Conservation (phyloP, 768 basidiomycete genomes). For the Hemileccinum rubropunctum region DNA sequence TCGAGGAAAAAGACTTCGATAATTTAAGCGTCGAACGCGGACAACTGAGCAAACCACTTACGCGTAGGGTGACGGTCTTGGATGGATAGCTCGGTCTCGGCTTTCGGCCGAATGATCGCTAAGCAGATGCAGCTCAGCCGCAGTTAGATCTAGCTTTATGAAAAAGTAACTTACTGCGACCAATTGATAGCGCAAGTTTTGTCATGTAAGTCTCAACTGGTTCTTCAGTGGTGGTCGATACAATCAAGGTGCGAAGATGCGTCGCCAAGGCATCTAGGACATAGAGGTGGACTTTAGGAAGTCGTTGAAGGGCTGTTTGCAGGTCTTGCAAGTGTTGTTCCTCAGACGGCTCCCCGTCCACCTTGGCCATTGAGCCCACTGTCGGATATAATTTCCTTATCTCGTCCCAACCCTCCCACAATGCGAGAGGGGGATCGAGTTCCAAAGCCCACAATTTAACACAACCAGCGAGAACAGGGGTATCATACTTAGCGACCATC, state of each 20-base stretch:
- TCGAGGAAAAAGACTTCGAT: constrained; percentile 77
- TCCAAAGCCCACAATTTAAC: constrained; percentile 93
- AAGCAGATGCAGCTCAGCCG: constrained; percentile 1
- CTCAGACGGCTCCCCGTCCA: constrained; percentile 51
- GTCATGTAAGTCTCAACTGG: constrained; percentile 75
- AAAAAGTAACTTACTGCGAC: constrained; percentile 64
- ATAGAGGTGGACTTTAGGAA: constrained; percentile 77
- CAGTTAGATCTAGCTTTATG: not conserved
- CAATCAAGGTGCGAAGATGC: constrained; percentile 73
- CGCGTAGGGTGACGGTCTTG: constrained; percentile 87
- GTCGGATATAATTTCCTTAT: constrained; percentile 82
- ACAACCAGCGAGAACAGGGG: constrained; percentile 80
- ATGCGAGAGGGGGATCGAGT: constrained; percentile 78
- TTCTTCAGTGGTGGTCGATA: constrained; percentile 67
- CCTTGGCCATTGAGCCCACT: constrained; percentile 54
- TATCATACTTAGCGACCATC: constrained; percentile 72
- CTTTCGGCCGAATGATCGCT: constrained; percentile 82
- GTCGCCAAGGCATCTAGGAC: constrained; percentile 76
- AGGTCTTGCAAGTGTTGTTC: constrained; percentile 65
- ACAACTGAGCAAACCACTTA: constrained; percentile 33
- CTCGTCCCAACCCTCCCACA: constrained; percentile 93
- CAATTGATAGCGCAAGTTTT: constrained; percentile 85
- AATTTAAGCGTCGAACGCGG: not conserved
- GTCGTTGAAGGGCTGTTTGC: constrained; percentile 56
- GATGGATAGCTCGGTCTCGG: constrained; percentile 81